Evolutionary conservation across 2,329 filamentous ascomycete genomes (phyloP), one percentile per base, ranked within the genome.

Genomic region (Pyricularia pennisetigena): DNA sequence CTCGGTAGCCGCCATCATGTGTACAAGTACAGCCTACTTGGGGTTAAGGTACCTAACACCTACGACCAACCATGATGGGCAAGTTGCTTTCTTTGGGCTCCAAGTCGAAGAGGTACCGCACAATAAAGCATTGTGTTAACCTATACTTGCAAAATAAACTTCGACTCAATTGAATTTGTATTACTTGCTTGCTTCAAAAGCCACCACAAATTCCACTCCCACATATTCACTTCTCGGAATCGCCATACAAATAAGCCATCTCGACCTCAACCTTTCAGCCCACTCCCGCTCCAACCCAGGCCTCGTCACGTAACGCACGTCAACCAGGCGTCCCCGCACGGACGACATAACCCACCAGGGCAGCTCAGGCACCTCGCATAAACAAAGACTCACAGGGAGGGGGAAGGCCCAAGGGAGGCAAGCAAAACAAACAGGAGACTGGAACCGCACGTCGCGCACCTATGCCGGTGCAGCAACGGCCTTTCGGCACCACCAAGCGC

Each of bases 391-490:
- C 41, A n/a, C 41, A 49, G 41, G 41, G 41, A 49, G 41, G 41
- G 41, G n/a, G 41, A 16, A 16, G 16, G 41, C 41, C 41, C 41
- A 49, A 35, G 41, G 16, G 41, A 49, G 41, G 41, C 41, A 49
- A 35, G 32, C 32, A 35, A 35, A 12, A 35, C 12, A 2, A 35
- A n/a, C 32, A 35, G 12, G 41, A 49, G 41, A 49, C 41, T 49
- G 2, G 41, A 49, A 35, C 32, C 41, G 41, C 41, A 49, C 14
- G 7, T 3, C 26, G 26, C 59, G 9, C 59, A 62, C 26, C 59
- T 62, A 62, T 62, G 59, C 59, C 59, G 26, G 59, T 62, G 59
- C 59, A 62, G 59, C 59, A 62, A 26, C 59, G 59, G 59, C 59
- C 23, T 28, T 1, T 28, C 24, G 59, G 59, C 59, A 62, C 24